phyloP scores from a whole-genome alignment of 345 rosid genomes.

The Populus simonii region DNA sequence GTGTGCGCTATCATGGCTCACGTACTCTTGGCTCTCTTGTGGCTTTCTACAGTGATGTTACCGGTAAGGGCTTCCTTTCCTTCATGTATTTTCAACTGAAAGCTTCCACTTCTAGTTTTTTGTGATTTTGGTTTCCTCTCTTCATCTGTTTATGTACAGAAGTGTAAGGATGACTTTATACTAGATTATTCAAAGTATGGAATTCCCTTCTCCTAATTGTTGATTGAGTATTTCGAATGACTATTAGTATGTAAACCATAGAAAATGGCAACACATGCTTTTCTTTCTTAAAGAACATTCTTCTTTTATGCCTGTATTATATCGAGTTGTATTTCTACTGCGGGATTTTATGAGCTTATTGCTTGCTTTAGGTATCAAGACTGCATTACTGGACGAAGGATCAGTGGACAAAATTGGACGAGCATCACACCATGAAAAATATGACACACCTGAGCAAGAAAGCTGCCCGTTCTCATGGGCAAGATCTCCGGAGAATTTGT shows the following conservation, averaged over 20 bases:
- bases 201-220: not conserved
- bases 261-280: not conserved
- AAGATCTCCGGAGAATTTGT: slow-evolving; percentile 86
- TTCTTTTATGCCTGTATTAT: not conserved
- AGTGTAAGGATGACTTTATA: not conserved
- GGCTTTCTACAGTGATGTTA: slow-evolving; percentile 63
- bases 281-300: not conserved
- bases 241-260: not conserved
- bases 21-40: slow-evolving; percentile 69
- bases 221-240: not conserved
- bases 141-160: not conserved
- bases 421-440: slow-evolving; percentile 47
- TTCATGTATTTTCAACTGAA: not conserved
- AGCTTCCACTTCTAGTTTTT: not conserved
- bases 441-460: slow-evolving; percentile 50
- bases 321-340: not conserved
- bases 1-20: slow-evolving; percentile 61
- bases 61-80: slow-evolving; percentile 48
- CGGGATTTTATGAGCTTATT: slow-evolving; percentile 4
- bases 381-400: slow-evolving; percentile 39
- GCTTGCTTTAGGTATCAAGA: slow-evolving; percentile 45
- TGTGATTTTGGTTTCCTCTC: not conserved
- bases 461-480: slow-evolving; percentile 96
- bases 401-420: slow-evolving; percentile 37
- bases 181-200: not conserved